A percentile compares a stretch with the other conserved stretches of the same genome.
These are phyloP conservation scores for Turritis glabra DNA, from an alignment of 345 rosid species.

Conservation along the genomic window DNA sequence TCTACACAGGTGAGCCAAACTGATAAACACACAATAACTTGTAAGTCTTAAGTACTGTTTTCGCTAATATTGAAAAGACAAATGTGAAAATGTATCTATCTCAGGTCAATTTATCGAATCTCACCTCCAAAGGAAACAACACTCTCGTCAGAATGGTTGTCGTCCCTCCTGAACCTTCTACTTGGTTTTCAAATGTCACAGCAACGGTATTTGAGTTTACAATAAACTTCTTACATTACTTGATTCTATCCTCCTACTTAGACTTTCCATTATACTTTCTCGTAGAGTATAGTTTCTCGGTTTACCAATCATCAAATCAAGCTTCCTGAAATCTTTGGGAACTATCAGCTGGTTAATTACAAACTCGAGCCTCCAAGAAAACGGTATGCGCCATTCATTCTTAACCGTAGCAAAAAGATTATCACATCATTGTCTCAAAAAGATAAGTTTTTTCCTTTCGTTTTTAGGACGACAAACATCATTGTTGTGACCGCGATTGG, in stretches of 20 bases:
- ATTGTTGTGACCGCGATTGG: conserved; percentile 28
- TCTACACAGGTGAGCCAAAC: conserved; percentile 59
- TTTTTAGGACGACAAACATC: conserved; percentile 49
- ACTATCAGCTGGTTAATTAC: conserved; percentile 61
- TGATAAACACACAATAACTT: conserved; percentile 2
- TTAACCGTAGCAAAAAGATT: neutral
- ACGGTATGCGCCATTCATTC: conserved; percentile 41
- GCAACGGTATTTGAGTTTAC: conserved; percentile 51
- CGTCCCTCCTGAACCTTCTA: conserved; percentile 53
- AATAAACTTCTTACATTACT: neutral
- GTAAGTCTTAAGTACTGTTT: conserved; percentile 13
- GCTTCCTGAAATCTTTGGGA: conserved; percentile 71
- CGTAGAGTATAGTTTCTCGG: conserved; percentile 61
- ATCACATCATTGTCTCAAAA: neutral
- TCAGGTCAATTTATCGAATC: conserved; percentile 66
- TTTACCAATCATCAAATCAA: conserved; percentile 62
- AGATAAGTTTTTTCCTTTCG: neutral
- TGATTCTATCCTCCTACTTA: neutral
- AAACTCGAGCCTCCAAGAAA: conserved; percentile 54
- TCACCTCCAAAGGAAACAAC: conserved; percentile 59
- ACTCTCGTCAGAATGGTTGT: conserved; percentile 60
- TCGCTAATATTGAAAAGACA: neutral
- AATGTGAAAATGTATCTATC: neutral
- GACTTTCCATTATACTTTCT: neutral
- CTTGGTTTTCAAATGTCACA: conserved; percentile 57